A percentile compares a stretch with the other conserved stretches of the same genome.
These are phyloP conservation scores for Penicillium decumbens DNA, from an alignment of 2,329 filamentous ascomycete genomes.

Conservation along the genomic window DNA sequence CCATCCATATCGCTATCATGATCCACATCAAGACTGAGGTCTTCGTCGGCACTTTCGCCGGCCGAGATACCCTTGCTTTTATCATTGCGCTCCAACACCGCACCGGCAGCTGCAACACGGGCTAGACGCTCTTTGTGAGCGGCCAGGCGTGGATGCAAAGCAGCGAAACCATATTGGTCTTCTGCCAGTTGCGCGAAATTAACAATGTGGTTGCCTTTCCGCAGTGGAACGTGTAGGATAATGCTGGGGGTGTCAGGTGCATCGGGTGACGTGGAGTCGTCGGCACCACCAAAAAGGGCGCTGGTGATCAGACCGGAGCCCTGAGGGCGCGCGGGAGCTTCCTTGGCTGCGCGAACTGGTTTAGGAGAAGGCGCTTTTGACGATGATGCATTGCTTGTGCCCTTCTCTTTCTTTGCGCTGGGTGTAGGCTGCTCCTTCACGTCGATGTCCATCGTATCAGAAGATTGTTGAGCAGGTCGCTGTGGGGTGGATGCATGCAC, in stretches of 20 bases:
- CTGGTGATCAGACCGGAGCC: constrained; percentile 62
- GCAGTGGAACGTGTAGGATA: constrained; percentile 73
- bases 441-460: constrained; percentile 34
- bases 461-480: constrained; percentile 10
- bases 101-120: constrained; percentile 82
- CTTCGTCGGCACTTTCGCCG: constrained; percentile 73
- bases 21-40: constrained; percentile 85
- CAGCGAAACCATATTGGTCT: constrained; percentile 90
- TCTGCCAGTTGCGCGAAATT: constrained; percentile 94
- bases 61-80: constrained; percentile 61
- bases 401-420: constrained; percentile 42
- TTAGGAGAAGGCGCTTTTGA: constrained; percentile 55
- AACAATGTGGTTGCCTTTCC: constrained; percentile 81
- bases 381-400: constrained; percentile 45
- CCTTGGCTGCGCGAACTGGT: constrained; percentile 50
- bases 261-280: constrained; percentile 43
- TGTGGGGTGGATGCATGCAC: constrained; percentile 15
- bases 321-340: constrained; percentile 53
- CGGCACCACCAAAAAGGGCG: constrained; percentile 53
- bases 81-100: constrained; percentile 71
- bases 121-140: constrained; percentile 83
- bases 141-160: constrained; percentile 83
- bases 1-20: constrained; percentile 56
- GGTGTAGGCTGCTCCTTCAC: constrained; percentile 24
- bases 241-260: constrained; percentile 64